phyloP scores from a whole-genome alignment of 1,284 basidiomycete species.

The Microbotryum saponariae region DNA sequence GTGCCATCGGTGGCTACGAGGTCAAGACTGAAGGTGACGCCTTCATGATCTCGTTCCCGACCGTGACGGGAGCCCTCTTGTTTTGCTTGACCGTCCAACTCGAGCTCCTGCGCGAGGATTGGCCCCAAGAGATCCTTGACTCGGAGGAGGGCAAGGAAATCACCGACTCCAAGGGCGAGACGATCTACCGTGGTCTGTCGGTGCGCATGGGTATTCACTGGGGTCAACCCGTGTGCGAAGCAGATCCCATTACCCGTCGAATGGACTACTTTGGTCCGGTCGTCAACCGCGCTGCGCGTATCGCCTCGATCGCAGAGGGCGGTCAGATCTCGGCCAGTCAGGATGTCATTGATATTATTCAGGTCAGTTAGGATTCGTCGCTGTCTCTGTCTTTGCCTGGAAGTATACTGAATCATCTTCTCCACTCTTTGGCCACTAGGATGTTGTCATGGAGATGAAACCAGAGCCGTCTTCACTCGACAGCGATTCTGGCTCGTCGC shows the following conservation, averaged over 20 bases:
- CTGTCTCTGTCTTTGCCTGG: background rate
- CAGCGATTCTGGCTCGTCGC: slow-evolving; percentile 39
- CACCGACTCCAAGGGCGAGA: slow-evolving; percentile 57
- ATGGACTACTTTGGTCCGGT: slow-evolving; percentile 98
- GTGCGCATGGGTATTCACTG: slow-evolving; percentile 98
- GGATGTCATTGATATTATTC: slow-evolving; percentile 80
- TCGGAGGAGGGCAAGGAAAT: slow-evolving; percentile 83
- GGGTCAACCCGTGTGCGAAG: slow-evolving; percentile 82
- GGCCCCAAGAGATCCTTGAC: slow-evolving; percentile 92
- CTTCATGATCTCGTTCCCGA: slow-evolving; percentile 97
- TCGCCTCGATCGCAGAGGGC: slow-evolving; percentile 75
- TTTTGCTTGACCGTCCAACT: slow-evolving; percentile 88
- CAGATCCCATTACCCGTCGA: slow-evolving; percentile 84
- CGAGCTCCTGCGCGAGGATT: slow-evolving; percentile 72
- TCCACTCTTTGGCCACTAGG: slow-evolving; percentile 23
- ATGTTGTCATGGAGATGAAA: slow-evolving; percentile 38
- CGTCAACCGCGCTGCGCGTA: slow-evolving; percentile 84
- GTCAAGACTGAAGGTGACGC: slow-evolving; percentile 99
- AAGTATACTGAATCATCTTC: no score
- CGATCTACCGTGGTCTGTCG: slow-evolving; percentile 81
- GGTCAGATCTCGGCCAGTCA: slow-evolving; percentile 91
- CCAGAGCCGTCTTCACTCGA: slow-evolving; percentile 28
- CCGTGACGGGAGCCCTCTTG: slow-evolving; percentile 74
- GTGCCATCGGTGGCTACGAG: slow-evolving; percentile 92
- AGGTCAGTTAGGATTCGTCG: slow-evolving; percentile 33